Percentiles rank a stretch among this genome's conserved stretches.
Evolutionary conservation across 192 early-diverging fungal genomes (phyloP).

Genomic region (Dissophora globulifera): DNA sequence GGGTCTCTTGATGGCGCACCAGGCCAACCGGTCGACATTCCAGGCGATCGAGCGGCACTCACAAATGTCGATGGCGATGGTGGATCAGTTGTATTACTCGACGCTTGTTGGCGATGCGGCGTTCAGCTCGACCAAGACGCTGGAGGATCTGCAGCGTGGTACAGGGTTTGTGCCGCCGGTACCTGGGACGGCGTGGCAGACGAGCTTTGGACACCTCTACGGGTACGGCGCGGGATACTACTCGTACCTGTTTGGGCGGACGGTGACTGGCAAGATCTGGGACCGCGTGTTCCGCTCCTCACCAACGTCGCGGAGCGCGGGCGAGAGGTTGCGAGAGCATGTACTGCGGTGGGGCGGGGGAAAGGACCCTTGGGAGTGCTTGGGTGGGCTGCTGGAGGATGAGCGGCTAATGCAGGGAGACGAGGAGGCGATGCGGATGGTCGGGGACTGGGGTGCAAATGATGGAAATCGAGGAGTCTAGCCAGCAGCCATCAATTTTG

Average conservation of each 20-base stretch:
- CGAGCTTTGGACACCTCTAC: slow-evolving; percentile 91
- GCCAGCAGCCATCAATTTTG: too few relatives aligned
- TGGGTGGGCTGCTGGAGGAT: slow-evolving; percentile 73
- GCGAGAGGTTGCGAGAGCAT: slow-evolving; percentile 76
- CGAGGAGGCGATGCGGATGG: slow-evolving; percentile 72
- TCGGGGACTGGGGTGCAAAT: slow-evolving; percentile 74
- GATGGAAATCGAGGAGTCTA: too few relatives aligned
- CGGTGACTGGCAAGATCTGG: slow-evolving; percentile 84
- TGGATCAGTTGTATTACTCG: slow-evolving; percentile 94
- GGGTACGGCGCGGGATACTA: slow-evolving; percentile 96
- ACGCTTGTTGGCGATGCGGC: slow-evolving; percentile 38
- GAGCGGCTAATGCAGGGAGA: slow-evolving; percentile 67
- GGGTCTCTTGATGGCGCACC: slow-evolving; percentile 62
- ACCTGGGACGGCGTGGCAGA: slow-evolving; percentile 85
- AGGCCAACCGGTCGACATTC: slow-evolving; percentile 65
- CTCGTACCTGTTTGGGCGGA: slow-evolving; percentile 90
- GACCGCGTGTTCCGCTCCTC: slow-evolving; percentile 71
- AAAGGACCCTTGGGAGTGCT: slow-evolving; percentile 87
- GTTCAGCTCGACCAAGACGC: slow-evolving; percentile 67
- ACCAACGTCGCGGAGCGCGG: slow-evolving; percentile 69
- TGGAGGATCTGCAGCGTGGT: slow-evolving; percentile 70
- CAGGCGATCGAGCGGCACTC: slow-evolving; percentile 83
- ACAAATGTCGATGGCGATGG: slow-evolving; percentile 90
- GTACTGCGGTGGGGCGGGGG: slow-evolving; percentile 94
- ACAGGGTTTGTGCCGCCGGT: slow-evolving; percentile 78